These are phyloP conservation scores for Paraphoma sp. DNA, from an alignment of 2,329 filamentous ascomycete species.

Conservation along the genomic window DNA sequence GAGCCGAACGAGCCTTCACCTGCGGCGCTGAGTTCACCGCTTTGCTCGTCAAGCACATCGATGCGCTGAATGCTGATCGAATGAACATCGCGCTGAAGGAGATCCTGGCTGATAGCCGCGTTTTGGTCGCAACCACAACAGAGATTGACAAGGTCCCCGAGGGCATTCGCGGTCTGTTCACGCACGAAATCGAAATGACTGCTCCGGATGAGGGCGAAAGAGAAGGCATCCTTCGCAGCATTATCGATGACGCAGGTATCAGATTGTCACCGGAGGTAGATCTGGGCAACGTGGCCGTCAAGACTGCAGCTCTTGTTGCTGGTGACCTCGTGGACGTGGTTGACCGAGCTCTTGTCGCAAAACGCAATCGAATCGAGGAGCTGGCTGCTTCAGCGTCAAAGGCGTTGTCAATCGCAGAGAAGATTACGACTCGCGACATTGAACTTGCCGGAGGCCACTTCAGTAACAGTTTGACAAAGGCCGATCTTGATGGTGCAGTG, in stretches of 20 bases:
- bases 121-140: constrained; percentile 91
- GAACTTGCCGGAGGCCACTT: constrained; percentile 83
- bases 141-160: constrained; percentile 95
- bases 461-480: constrained; percentile 77
- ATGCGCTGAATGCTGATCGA: constrained; percentile 87
- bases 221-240: constrained; percentile 82
- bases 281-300: constrained; percentile 82
- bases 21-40: constrained; percentile 86
- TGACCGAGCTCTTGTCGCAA: constrained; percentile 82
- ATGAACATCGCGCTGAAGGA: constrained; percentile 87
- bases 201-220: constrained; percentile 92
- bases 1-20: constrained; percentile 85
- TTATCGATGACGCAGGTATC: constrained; percentile 77
- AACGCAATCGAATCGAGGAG: constrained; percentile 75
- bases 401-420: constrained; percentile 38
- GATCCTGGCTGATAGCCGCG: constrained; percentile 77
- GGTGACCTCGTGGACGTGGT: constrained; percentile 95
- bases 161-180: constrained; percentile 87
- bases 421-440: constrained; percentile 79
- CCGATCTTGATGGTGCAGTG: constrained; percentile 90
- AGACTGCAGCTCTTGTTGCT: constrained; percentile 93
- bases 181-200: constrained; percentile 91
- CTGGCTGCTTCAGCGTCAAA: constrained; percentile 62
- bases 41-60: constrained; percentile 86
- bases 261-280: constrained; percentile 85